Percentiles rank a stretch among this genome's conserved stretches.
phyloP scores from a whole-genome alignment of 495 filamentous ascomycete species.

The Neurospora sp. region DNA sequence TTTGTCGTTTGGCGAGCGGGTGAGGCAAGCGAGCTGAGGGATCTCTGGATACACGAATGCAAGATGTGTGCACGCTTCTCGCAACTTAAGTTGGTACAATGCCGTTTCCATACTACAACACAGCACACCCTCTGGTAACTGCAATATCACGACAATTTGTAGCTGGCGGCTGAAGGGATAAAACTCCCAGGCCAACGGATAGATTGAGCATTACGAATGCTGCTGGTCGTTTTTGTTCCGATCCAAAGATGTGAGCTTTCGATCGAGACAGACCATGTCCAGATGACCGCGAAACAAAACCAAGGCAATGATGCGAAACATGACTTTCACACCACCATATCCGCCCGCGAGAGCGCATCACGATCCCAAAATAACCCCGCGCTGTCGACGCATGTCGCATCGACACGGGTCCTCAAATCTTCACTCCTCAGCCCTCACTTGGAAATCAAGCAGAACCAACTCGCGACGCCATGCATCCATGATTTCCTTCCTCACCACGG shows the following conservation, averaged over 20 bases:
- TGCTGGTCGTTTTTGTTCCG: background rate
- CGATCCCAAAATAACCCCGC: background rate
- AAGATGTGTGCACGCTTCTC: background rate
- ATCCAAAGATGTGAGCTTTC: background rate
- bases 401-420: background rate
- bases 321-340: background rate
- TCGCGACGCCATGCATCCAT: background rate
- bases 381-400: background rate
- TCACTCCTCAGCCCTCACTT: background rate
- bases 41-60: background rate
- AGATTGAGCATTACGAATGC: background rate
- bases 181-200: too few relatives aligned
- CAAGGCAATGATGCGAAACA: background rate
- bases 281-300: background rate
- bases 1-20: background rate
- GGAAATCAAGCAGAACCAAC: background rate
- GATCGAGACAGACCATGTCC: background rate
- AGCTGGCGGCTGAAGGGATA: background rate
- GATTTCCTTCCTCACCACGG: constrained; percentile 20
- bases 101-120: background rate
- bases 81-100: background rate
- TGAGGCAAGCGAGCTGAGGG: background rate
- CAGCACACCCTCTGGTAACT: background rate
- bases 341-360: background rate
- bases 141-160: background rate